Base-by-base conservation (phyloP, 2,329 filamentous ascomycete genomes). In the Scedosporium aurantiacum region DNA sequence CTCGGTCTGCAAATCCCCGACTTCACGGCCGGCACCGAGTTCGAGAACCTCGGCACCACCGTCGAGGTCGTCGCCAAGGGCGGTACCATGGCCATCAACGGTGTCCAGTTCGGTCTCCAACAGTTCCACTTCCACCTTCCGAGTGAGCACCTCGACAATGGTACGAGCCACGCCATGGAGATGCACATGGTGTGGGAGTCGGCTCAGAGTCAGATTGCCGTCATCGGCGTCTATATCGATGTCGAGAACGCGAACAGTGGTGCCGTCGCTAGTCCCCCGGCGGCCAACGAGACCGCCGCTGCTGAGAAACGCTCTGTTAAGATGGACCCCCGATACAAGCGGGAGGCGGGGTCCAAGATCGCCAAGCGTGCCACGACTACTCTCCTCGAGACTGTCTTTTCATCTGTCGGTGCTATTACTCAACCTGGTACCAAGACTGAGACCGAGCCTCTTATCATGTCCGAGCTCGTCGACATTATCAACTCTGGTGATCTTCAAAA, bases 41-140 rank as follows among this genome's bases (percentile, higher is more conserved):
- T 82, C 56, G 75, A 80, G 66, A 82, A 83, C 67, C 71, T 81
- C 4, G 80, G 80, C 47, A 77, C 75, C 32, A 83, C 79, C 0
- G 73, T 83, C 45, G 76, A 82, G 67, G 76, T 81, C 57, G 55
- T 60, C 45, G 60, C 60, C 6, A 41, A 61, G 55, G 69, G 78
- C 23, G 78, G 78, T 58, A 78, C 74, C 12, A 75, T 82, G 5
- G 71, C 66, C 0, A 68, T 79, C 32, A 71, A 66, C 2, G 74
- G 71, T 37, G 69, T 69, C 14, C 67, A 72, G 14, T 83, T 78
- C 68, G 67, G 64, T 0, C 72, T 84, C 14, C 71, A 72, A 57
- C 82, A 85, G 65, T 84, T 83, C 72, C 82, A 85, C 70, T 82
- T 85, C 71, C 83, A 85, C 67, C 80, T 80, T 0, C 82, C 83